Base-by-base conservation (phyloP, 352 stramenopile species). In the Paralagenidium karlingii region DNA sequence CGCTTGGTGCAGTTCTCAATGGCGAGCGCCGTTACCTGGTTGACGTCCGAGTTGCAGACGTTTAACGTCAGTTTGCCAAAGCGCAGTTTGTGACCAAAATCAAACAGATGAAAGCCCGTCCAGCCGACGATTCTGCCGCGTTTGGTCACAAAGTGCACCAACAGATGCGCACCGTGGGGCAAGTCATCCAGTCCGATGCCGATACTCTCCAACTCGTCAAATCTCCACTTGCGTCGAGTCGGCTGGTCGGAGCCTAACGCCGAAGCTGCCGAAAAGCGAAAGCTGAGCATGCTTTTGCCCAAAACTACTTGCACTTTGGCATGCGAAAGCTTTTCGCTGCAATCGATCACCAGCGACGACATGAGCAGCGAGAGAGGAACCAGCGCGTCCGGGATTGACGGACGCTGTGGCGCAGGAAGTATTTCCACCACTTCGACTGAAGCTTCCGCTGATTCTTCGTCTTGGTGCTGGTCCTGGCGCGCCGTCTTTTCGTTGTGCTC, bases 51-150 rank as follows among this genome's bases (percentile, higher is more conserved):
- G 26, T 34, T 47, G 15, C 56, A 51, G 5, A 92, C 60, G 34
- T 84, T 66, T 26, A 89, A 42, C 0, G 49, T 28, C 3, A 67
- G 45, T 2, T 57, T 55, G 10, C 76, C 76, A 13, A 45, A 68
- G 24, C 74, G 54, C 31, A 93, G 45, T 0, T 53, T 63, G 29
- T 93, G 76, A 2, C 78, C 68, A 47, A 90, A 93, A 34, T 88
- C 75, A 21, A 93, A 89, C 8, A 90, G 44, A 18, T 88, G 68
- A 8, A 84, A 31, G 3, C 74, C 79, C 11, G 57, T 74, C 79
- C 79, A 93, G 13, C 53, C 74, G 30, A 62, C 38, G 0, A 53
- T 16, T 15, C 53, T 51, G 29, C 45, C 48, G 4, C 51, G 40
- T 33, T 79, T 87, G 2, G 48, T 59, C 16, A 53, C 50, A 24